Conservation (phyloP, 2,329 filamentous ascomycete species). For the Fusarium sp. region DNA sequence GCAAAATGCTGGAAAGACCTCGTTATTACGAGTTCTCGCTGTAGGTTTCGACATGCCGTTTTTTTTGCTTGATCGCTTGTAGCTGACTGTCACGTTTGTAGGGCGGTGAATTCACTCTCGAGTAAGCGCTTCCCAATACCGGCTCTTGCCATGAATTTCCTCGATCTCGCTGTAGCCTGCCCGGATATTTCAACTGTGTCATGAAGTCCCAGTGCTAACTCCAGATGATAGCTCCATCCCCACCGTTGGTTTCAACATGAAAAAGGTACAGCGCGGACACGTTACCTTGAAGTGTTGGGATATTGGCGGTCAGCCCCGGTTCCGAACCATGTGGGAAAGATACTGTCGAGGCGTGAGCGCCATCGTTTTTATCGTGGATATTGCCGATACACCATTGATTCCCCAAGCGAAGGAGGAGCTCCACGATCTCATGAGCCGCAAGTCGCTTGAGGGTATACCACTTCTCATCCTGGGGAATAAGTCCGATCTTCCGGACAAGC, state of each 20-base stretch:
- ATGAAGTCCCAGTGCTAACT: constrained; percentile 47
- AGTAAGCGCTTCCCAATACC: constrained; percentile 69
- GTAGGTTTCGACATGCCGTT: constrained; percentile 65
- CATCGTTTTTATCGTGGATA: constrained; percentile 98
- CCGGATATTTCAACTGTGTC: neutral
- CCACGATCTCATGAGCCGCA: constrained; percentile 85
- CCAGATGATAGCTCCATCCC: constrained; percentile 82
- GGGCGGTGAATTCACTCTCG: constrained; percentile 98
- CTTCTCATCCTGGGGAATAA: constrained; percentile 96
- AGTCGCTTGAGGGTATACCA: constrained; percentile 86
- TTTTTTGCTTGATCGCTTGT: constrained; percentile 26
- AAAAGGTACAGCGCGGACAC: constrained; percentile 96
- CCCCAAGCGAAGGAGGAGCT: constrained; percentile 91
- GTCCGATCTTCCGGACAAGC: constrained; percentile 88
- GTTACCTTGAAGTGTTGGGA: constrained; percentile 99
- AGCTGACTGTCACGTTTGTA: constrained; percentile 50
- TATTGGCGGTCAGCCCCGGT: constrained; percentile 93
- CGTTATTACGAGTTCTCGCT: constrained; percentile 88
- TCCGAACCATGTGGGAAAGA: constrained; percentile 98
- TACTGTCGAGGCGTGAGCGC: constrained; percentile 98
- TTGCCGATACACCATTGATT: constrained; percentile 82
- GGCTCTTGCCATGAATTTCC: constrained; percentile 18
- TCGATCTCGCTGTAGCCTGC: neutral
- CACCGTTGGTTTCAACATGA: constrained; percentile 99
- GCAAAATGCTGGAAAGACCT: constrained; percentile 98